Evolutionary conservation across 768 basidiomycete genomes (phyloP).

Genomic region (Panaeolus cyanescens): DNA sequence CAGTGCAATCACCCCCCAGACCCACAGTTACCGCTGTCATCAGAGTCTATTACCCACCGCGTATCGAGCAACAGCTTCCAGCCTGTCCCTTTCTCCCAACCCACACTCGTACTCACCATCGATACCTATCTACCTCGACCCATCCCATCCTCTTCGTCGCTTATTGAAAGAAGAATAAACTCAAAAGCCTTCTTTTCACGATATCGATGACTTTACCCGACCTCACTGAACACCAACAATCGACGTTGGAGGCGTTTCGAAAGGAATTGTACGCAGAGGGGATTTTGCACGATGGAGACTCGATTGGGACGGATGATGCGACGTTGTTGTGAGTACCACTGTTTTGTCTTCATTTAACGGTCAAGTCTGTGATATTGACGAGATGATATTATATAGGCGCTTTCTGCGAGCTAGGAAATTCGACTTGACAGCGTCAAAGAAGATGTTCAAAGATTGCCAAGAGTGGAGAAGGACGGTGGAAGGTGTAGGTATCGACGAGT

Average conservation of each 20-base stretch:
- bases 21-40: too few relatives aligned
- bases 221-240: slow-evolving; percentile 20
- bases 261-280: slow-evolving; percentile 51
- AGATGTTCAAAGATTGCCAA: slow-evolving; percentile 68
- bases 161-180: too few relatives aligned
- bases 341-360: not conserved
- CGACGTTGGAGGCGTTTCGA: slow-evolving; percentile 52
- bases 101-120: too few relatives aligned
- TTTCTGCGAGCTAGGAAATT: slow-evolving; percentile 77
- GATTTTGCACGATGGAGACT: slow-evolving; percentile 59
- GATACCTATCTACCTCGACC: not conserved
- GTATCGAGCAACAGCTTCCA: too few relatives aligned
- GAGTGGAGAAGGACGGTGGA: slow-evolving; percentile 68
- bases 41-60: too few relatives aligned
- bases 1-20: too few relatives aligned
- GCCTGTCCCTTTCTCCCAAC: too few relatives aligned
- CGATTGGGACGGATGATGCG: slow-evolving; percentile 58
- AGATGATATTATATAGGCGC: too few relatives aligned
- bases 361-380: not conserved
- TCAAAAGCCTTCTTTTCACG: not conserved
- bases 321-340: slow-evolving; percentile 55
- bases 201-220: not conserved
- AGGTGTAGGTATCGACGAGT: slow-evolving; percentile 64
- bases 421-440: slow-evolving; percentile 56
- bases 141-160: too few relatives aligned